Evolutionary conservation across 768 basidiomycete species (phyloP), one percentile per base, ranked within the genome.

Genomic region (Obba rivulosa): DNA sequence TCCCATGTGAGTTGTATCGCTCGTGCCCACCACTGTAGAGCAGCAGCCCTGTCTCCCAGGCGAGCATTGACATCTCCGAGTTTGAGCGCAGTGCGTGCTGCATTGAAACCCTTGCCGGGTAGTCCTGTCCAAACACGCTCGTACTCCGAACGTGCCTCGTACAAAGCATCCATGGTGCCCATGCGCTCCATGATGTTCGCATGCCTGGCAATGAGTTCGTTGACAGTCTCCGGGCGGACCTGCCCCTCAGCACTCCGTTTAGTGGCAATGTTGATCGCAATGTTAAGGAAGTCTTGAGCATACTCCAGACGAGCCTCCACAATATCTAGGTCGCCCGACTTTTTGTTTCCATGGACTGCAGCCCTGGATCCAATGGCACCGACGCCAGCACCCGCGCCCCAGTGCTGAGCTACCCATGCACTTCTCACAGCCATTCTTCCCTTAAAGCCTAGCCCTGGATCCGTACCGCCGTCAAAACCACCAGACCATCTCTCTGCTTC

Each of bases 391-490:
- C 76, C 77, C 9, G 70, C 68, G 16, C 79, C 80, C 82, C 85
- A 85, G 52, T 84, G 69, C 49, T 78, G 73, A 0, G 79, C 78
- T 66, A 83, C 80, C 85, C 86, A 90, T 11, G 87, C 84, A 24
- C 76, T 74, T 28, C 87, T 80, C 1, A 85, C 65, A 36, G 76
- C 73, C 60, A 84, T 80, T 22, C 83, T 69, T 18, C 74, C 84
- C 56, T 67, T 70, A 59, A 77, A 73, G 2, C 85, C 82, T 8
- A 89, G 66, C n/a, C 67, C 76, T 3, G 82, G 74, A 62, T 89
- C 85, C n/a, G 87, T 89, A 41, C 87, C 87, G 4, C 81, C 83
- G 25, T 34, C 41, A 14, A 51, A 49, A 22, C 68, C 50, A 55
- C 68, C 80, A 8, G 80, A 70, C 86, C 85, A 88, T 44, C 69